Evolutionary conservation across 139 green algal species (phyloP).

Genomic region (Gonium pectorale): DNA sequence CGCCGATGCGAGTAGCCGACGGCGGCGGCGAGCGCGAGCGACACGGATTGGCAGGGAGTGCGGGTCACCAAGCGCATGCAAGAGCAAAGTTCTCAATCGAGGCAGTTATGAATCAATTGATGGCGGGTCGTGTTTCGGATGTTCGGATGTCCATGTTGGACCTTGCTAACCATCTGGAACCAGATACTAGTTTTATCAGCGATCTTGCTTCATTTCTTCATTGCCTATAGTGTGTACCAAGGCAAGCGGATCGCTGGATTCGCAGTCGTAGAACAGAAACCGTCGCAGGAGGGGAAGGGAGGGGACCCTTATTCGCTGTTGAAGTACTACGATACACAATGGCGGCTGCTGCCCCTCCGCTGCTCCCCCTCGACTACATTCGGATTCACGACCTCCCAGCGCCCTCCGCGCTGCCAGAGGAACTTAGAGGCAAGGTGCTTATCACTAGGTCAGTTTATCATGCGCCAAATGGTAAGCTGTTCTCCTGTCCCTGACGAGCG

Average conservation of each 20-base stretch:
- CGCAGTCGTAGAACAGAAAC: no score
- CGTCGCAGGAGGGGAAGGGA: no score
- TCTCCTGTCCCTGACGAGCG: not conserved
- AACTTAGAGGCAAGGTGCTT: not conserved
- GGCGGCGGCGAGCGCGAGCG: not conserved
- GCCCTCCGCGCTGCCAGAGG: not conserved
- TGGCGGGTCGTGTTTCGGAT: not conserved
- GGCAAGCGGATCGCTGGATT: no score
- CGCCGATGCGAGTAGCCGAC: not conserved
- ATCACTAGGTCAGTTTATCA: conserved; percentile 1
- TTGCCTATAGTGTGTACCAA: not conserved
- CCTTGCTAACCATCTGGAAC: not conserved
- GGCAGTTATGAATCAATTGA: not conserved
- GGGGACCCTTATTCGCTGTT: not conserved
- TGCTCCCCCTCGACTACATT: not conserved
- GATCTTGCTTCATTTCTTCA: not conserved
- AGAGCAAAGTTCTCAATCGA: not conserved
- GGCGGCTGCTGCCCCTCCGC: not conserved
- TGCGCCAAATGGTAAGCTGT: not conserved
- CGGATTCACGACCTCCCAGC: conserved; percentile 3
- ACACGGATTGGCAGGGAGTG: not conserved
- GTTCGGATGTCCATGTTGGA: not conserved
- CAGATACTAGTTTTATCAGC: not conserved
- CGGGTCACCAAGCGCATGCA: not conserved
- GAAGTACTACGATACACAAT: not conserved